Percentiles rank a stretch among this genome's conserved stretches.
phyloP scores from a whole-genome alignment of 441 rosid species.

The Raphanus hybrid region DNA sequence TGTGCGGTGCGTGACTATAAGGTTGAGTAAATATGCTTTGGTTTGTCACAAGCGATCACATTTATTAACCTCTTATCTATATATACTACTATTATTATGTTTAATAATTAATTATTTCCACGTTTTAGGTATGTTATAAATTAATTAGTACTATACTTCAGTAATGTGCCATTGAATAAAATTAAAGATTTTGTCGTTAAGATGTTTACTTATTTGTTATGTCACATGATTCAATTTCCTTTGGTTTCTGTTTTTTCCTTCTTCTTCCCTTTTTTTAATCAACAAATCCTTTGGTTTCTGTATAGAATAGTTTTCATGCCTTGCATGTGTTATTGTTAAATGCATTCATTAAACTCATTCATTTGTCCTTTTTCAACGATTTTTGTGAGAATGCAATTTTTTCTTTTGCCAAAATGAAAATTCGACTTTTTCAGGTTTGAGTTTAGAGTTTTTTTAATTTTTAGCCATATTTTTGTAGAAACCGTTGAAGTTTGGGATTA shows the following conservation, averaged over 20 bases:
- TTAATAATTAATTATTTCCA: too few species aligned
- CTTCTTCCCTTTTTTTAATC: too few species aligned
- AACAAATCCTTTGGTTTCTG: neutral
- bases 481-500: too few species aligned
- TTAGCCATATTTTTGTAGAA: neutral
- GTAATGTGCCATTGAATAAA: neutral
- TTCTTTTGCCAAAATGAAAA: too few species aligned
- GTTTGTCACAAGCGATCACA: conserved; percentile 38
- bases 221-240: conserved; percentile 27
- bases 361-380: neutral
- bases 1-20: conserved; percentile 8
- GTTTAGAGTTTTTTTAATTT: neutral
- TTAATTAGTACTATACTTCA: neutral
- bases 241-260: neutral
- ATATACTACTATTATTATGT: too few species aligned
- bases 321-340: conserved; percentile 34
- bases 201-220: conserved; percentile 11
- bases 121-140: neutral
- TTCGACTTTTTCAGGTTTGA: neutral
- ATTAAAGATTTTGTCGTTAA: conserved; percentile 16
- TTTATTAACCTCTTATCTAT: conserved; percentile 24
- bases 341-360: conserved; percentile 30
- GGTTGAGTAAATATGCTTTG: conserved; percentile 39
- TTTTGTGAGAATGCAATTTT: neutral
- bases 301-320: conserved; percentile 15